Percentiles rank a stretch among this genome's conserved stretches.
Conservation (phyloP, 768 basidiomycete species). For the Pisolithus marmoratus region DNA sequence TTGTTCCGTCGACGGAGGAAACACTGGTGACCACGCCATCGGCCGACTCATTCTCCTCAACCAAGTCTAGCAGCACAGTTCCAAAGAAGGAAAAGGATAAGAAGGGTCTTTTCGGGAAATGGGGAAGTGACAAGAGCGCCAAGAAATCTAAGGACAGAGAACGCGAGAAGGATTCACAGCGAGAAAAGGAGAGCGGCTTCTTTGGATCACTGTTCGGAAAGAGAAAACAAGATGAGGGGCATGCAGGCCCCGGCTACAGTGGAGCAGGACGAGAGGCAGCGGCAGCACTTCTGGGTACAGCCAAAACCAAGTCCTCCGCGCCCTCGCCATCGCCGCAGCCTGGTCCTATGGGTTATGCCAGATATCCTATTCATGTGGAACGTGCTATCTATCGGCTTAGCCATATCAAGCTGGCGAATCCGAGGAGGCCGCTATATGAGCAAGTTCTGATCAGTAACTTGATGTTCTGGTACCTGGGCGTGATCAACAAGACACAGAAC, state of each 20-base stretch:
- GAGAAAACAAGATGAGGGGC: slow-evolving; percentile 79
- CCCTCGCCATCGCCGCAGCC: slow-evolving; percentile 55
- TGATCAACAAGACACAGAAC: slow-evolving; percentile 87
- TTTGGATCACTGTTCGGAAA: slow-evolving; percentile 87
- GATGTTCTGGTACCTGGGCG: slow-evolving; percentile 99
- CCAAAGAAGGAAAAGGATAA: slow-evolving; percentile 70
- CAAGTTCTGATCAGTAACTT: slow-evolving; percentile 90
- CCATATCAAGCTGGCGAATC: slow-evolving; percentile 98
- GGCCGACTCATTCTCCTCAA: slow-evolving; percentile 15
- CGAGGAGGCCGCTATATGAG: slow-evolving; percentile 92
- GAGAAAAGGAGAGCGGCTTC: slow-evolving; percentile 68
- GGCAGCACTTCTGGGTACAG: slow-evolving; percentile 77
- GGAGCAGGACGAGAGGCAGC: slow-evolving; percentile 80
- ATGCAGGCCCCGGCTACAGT: slow-evolving; percentile 28
- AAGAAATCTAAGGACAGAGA: slow-evolving; percentile 51
- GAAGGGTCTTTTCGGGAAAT: slow-evolving; percentile 61
- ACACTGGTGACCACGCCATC: slow-evolving; percentile 22
- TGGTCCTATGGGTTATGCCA: slow-evolving; percentile 46
- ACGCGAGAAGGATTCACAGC: slow-evolving; percentile 42
- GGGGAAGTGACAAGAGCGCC: slow-evolving; percentile 55
- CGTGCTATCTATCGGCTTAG: slow-evolving; percentile 95
- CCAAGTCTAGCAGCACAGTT: slow-evolving; percentile 21
- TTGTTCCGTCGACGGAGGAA: slow-evolving; percentile 21
- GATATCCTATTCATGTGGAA: slow-evolving; percentile 98
- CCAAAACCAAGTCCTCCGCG: slow-evolving; percentile 66